Evolutionary conservation across 2,329 filamentous ascomycete species (phyloP), one percentile per base, ranked within the genome.

Genomic region (Corinectria fuckeliana): DNA sequence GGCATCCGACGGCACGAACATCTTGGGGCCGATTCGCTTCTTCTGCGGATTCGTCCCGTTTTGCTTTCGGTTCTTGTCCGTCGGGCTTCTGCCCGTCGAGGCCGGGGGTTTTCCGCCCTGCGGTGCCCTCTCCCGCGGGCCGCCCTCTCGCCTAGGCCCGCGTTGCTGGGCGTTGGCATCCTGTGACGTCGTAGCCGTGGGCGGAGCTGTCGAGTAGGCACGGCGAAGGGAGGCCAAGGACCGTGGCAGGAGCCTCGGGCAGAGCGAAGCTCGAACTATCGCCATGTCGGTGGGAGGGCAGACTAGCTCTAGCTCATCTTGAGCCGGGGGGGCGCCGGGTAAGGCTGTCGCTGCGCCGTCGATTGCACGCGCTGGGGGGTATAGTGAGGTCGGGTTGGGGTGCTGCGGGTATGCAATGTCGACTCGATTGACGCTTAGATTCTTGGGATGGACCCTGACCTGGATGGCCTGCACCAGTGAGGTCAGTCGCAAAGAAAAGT

Each of bases 1-100:
- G 38, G 54, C 67, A 1, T 58, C 48, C 13, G 58, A 32, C 7
- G 71, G 72, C 25, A 74, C 34, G 23, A 38, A 42, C 20, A 41
- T 42, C 23, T 14, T 14, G 5, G 32, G 32, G 18, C 32, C 32
- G 32, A n/a, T 3, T 16, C 32, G 32, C n/a, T 10, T 36, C n/a
- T 18, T 60, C 18, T 32, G 18, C 30, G 39, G 55, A 10, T 32
- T 23, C 20, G 30, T 21, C 7, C 48, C 57, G 10, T 60, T 58
- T 0, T 30, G 53, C 36, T 6, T 52, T 44, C 20, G 63, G 53
- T 20, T 14, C 23, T 16, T 45, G n/a, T 53, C 58, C 16, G 47
- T 52, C 48, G 66, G 65, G 9, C 49, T 50, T 53, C 64, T 64
- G 20, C 3, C 69, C 69, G 48, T 71, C 72, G 8, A 61, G 60